Evolutionary conservation across 2,329 filamentous ascomycete genomes (phyloP), one percentile per base, ranked within the genome.

Genomic region (Escovopsis weberi): DNA sequence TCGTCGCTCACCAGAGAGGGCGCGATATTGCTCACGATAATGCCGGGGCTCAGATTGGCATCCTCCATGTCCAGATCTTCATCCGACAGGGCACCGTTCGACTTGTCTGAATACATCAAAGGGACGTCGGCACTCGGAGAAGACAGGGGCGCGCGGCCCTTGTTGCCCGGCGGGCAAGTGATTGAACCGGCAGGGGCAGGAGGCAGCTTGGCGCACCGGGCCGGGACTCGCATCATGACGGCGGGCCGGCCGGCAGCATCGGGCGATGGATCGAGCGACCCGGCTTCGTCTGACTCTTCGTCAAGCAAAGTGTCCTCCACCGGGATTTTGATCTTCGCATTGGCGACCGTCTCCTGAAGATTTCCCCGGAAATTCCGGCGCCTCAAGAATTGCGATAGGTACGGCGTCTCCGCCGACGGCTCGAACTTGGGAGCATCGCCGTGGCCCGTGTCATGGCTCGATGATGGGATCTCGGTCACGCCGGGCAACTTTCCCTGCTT

Each of bases 1-100:
- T 86, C 82, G 59, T 88, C 83, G 60, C 82, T 85, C 55, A 87
- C 82, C 39, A 88, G 69, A 52, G 81, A 86, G 19, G 83, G 83
- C 8, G 83, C 82, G 50, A 23, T 23, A 59, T 85, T 85, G 58
- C 80, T 82, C 40, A 80, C 69, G 37, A 79, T 62, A 0, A 80
- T 82, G 52, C 78, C 77, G 5, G 82, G 82, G 52, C 80, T 85
- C 44, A 84, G 60, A 42, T 83, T 76, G 38, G 69, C 67, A 43
- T 78, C 74, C 30, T 61, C 59, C 55, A 77, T 67, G 43, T 76
- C 71, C 38, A 68, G 62, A 42, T 70, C 70, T 48, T 70, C 71
- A 48, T 62, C 67, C 12, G 55, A 60, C 19, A 61, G 45, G 37
- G 53, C 38, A 34, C 46, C 28, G 23, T 48, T 51, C 5, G 53